Evolutionary conservation across 2,329 filamentous ascomycete species (phyloP).

Genomic region (Zymoseptoria pseudotritici): DNA sequence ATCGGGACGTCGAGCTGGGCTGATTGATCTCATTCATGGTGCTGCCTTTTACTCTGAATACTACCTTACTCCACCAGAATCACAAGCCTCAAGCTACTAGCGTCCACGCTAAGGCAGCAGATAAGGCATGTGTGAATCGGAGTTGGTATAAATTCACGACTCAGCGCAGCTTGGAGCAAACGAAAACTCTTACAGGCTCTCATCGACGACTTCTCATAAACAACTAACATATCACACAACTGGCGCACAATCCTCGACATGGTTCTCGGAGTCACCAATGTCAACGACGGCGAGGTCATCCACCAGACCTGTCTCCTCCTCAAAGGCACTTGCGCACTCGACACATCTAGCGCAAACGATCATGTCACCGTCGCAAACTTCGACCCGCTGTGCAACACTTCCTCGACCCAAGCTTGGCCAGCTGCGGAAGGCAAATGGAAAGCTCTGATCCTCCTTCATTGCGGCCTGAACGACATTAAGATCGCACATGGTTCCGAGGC

Average conservation of each 20-base stretch:
- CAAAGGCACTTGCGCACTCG: conserved; percentile 19
- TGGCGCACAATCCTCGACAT: neutral
- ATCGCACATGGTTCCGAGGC: conserved; percentile 13
- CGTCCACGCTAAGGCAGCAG: neutral
- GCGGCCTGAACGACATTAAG: conserved; percentile 19
- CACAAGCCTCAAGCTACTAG: neutral
- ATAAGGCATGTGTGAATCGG: neutral
- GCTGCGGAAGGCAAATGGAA: conserved; percentile 28
- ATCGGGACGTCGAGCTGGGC: neutral
- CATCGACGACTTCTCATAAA: neutral
- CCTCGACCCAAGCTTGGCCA: conserved; percentile 28
- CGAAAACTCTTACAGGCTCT: neutral
- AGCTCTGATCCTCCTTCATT: conserved; percentile 27
- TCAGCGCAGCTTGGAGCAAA: neutral
- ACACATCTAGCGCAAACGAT: conserved; percentile 15
- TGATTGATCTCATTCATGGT: neutral
- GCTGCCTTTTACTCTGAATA: neutral
- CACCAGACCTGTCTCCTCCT: conserved; percentile 28
- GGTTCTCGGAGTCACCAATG: conserved; percentile 12
- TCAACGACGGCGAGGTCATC: conserved; percentile 25
- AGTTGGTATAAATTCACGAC: too few species aligned
- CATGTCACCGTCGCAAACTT: conserved; percentile 17
- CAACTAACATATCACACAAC: neutral
- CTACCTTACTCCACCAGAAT: neutral
- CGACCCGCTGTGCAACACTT: conserved; percentile 17